Evolutionary conservation across 192 early-diverging fungal genomes (phyloP).

Genomic region (Gonapodya prolifera): DNA sequence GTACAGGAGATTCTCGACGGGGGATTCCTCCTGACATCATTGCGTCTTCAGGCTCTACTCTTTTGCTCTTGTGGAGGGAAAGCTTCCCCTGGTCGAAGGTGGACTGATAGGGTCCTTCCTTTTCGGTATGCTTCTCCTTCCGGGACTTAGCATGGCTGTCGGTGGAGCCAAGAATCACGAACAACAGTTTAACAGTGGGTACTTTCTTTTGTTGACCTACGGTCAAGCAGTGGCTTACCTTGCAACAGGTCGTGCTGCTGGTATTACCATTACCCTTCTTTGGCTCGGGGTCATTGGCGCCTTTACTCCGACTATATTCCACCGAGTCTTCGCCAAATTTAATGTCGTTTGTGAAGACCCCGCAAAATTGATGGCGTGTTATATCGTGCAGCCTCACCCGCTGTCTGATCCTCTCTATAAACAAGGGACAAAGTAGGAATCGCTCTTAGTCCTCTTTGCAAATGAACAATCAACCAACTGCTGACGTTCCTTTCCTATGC

Average conservation of each 20-base stretch:
- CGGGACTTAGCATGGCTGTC: slow-evolving; percentile 87
- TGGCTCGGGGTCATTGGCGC: slow-evolving; percentile 86
- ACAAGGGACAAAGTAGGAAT: neutral
- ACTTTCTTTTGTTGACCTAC: neutral
- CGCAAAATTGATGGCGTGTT: slow-evolving; percentile 47
- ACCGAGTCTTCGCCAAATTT: slow-evolving; percentile 68
- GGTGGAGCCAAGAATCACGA: slow-evolving; percentile 83
- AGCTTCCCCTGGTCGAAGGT: slow-evolving; percentile 77
- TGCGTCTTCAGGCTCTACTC: slow-evolving; percentile 68
- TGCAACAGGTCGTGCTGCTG: slow-evolving; percentile 62
- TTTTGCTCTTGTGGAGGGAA: slow-evolving; percentile 78
- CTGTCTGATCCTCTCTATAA: slow-evolving; percentile 69
- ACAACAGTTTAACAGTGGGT: slow-evolving; percentile 67
- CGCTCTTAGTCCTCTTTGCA: neutral
- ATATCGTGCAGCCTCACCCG: slow-evolving; percentile 37
- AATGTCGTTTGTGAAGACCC: slow-evolving; percentile 34
- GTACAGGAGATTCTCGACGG: neutral
- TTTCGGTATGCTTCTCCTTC: slow-evolving; percentile 77
- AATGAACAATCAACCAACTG: slow-evolving; percentile 48
- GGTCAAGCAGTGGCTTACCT: neutral
- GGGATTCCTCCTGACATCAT: neutral
- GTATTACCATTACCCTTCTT: slow-evolving; percentile 90
- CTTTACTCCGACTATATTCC: slow-evolving; percentile 89
- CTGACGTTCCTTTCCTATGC: slow-evolving; percentile 76
- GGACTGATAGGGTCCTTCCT: slow-evolving; percentile 84